These are phyloP conservation scores for Funneliformis mosseae DNA, from an alignment of 192 early-diverging fungal genomes.

Conservation along the genomic window DNA sequence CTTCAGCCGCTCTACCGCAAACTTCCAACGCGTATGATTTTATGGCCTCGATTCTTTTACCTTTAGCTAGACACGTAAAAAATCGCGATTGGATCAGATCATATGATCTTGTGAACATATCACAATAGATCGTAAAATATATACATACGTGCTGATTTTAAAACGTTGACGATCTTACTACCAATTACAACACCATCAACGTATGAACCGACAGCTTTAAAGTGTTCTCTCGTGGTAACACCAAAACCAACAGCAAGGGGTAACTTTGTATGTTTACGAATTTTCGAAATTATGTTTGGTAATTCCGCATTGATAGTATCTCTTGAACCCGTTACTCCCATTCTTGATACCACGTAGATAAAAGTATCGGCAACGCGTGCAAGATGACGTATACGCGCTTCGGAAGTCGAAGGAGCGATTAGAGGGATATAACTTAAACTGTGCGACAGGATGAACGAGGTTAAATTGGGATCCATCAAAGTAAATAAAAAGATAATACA, in stretches of 20 bases:
- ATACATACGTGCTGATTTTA: constrained; percentile 62
- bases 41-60: constrained; percentile 44
- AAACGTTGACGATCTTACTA: constrained; percentile 82
- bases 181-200: constrained; percentile 98
- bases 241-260: constrained; percentile 98
- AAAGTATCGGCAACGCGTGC: constrained; percentile 86
- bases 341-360: constrained; percentile 92
- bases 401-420: constrained; percentile 92
- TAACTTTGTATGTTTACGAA: constrained; percentile 72
- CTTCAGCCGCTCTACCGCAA: constrained; percentile 32
- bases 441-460: neutral
- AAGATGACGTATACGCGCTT: constrained; percentile 77
- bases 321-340: constrained; percentile 96
- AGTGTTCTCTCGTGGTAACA: constrained; percentile 89
- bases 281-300: constrained; percentile 58
- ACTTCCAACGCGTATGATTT: constrained; percentile 55
- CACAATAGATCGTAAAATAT: no score
- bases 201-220: constrained; percentile 76
- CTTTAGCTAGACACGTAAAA: constrained; percentile 13
- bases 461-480: no score
- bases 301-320: constrained; percentile 58
- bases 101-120: no score
- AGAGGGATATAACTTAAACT: constrained; percentile 86
- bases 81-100: neutral
- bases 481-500: no score